These are phyloP conservation scores for Setaria viridis DNA, from an alignment of 202 grass and related monocot species.

Conservation along the genomic window DNA sequence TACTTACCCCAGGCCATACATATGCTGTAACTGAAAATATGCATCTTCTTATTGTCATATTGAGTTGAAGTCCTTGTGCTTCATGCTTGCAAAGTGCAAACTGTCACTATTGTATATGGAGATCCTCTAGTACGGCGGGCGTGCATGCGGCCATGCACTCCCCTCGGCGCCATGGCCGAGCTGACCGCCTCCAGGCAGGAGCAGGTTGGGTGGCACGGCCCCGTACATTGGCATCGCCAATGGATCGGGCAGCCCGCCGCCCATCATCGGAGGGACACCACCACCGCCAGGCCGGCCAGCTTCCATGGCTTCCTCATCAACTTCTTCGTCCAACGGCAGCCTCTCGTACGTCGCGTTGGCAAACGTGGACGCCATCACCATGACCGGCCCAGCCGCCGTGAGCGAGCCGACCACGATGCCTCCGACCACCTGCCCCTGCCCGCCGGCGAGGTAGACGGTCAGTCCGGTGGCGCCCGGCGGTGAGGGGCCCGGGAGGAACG, in stretches of 20 bases:
- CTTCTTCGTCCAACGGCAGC: constrained; percentile 65
- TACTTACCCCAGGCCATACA: not conserved
- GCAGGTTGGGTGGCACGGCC: constrained; percentile 41
- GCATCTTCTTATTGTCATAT: not conserved
- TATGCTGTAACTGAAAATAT: not conserved
- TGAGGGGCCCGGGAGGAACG: constrained; percentile 69
- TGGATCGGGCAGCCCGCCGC: constrained; percentile 49
- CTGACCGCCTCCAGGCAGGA: constrained; percentile 44
- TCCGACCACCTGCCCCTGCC: constrained; percentile 69
- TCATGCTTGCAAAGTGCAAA: not conserved
- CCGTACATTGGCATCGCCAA: constrained; percentile 57
- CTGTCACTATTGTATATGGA: not conserved
- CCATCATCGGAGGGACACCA: constrained; percentile 36
- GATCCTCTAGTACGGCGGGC: constrained; percentile 51
- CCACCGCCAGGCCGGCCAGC: not conserved
- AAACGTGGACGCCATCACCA: constrained; percentile 74
- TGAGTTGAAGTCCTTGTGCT: not conserved
- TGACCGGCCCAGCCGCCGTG: constrained; percentile 62
- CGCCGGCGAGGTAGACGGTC: constrained; percentile 67
- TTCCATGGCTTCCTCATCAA: constrained; percentile 43
- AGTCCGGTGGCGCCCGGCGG: constrained; percentile 65
- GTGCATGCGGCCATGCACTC: constrained; percentile 61
- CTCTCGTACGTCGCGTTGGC: constrained; percentile 76
- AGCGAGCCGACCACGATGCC: constrained; percentile 68
- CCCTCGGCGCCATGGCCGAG: constrained; percentile 43